Evolutionary conservation across 2,329 filamentous ascomycete genomes (phyloP), one percentile per base, ranked within the genome.

Genomic region (Mariannaea elegans): DNA sequence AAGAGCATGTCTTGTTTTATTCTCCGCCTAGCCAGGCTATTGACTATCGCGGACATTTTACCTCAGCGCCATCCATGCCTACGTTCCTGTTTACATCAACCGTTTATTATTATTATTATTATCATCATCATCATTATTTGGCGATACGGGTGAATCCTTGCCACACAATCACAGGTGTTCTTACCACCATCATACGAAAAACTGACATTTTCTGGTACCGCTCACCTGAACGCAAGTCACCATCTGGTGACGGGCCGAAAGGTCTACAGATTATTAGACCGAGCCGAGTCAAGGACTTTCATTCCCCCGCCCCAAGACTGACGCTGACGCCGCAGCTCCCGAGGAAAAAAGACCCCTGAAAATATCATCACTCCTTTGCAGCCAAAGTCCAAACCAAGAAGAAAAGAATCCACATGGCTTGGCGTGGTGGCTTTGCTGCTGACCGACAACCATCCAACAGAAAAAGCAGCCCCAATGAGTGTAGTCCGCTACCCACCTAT

Each of bases 231-330:
- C 38, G 38, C 44, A 46, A 44, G 23, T 36, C 24, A 42, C 47
- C 48, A 59, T 34, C 32, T 54, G 50, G 54, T 48, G 38, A 49
- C 56, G 56, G 56, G 42, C 56, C 56, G 56, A 59, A 54, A 59
- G 56, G 31, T 41, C 38, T 21, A 58, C 24, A 48, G 19, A 44
- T 23, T 31, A 53, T 59, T 47, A 48, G 49, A 49, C 56, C 49
- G 36, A 32, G 23, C 21, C 23, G 24, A 49, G 44, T 27, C 38
- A 44, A 44, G 56, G 38, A 31, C 49, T 44, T 53, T 59, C 7
- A 47, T 23, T 54, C 48, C 56, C 49, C 49, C 56, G 49, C 56
- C 44, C 24, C 44, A 32, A 39, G 27, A 13, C 24, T 47, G 14
- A 48, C 34, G 12, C 12, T 31, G 31, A 54, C 18, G 32, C 34